Base-by-base conservation (phyloP, 2,329 filamentous ascomycete genomes). In the Beauveria sp. region DNA sequence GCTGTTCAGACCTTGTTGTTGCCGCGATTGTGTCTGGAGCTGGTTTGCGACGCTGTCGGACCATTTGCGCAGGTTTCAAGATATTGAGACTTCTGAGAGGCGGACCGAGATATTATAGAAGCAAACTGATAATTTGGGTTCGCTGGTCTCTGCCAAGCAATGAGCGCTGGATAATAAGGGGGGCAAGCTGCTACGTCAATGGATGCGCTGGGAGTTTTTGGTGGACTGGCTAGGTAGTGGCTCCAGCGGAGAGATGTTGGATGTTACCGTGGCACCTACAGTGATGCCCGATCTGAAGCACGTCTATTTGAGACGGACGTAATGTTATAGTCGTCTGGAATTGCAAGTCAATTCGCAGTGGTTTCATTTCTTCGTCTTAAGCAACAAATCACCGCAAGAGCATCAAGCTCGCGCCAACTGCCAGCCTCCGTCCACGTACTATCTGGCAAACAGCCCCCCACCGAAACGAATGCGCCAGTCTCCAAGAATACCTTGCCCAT, bases 31-130 rank as follows among this genome's bases (percentile, higher is more conserved):
- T 51, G 24, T 62, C 51, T 51, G 46, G 46, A 22, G 43, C n/a
- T 14, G 56, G 56, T 40, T 57, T 60, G 30, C 52, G 61, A 40
- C 71, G 70, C 63, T 70, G 69, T 22, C 70, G 70, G 61, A 70
- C 62, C 70, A 72, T 73, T 60, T 62, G 51, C 24, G n/a, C 46
- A 43, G 57, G 62, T 63, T 62, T 60, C 9, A 56, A 46, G 26
- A 38, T 50, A n/a, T 53, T 40, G 26, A 26, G 16, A 6, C 14
- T 55, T 43, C 20, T 2, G n/a, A 22, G 18, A 26, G 45, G 14
- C 12, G 12, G 42, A 22, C 24, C n/a, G 18, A 38, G n/a, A 20
- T 28, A 55, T 42, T 28, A 34, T 34, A 8, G 8, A 18, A 14
- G 28, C 18, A 16, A 45, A 26, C 14, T 16, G 34, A 16, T 38